Evolutionary conservation across 441 rosid species (phyloP), one percentile per base, ranked within the genome.

Genomic region (Gossypium lobatum): DNA sequence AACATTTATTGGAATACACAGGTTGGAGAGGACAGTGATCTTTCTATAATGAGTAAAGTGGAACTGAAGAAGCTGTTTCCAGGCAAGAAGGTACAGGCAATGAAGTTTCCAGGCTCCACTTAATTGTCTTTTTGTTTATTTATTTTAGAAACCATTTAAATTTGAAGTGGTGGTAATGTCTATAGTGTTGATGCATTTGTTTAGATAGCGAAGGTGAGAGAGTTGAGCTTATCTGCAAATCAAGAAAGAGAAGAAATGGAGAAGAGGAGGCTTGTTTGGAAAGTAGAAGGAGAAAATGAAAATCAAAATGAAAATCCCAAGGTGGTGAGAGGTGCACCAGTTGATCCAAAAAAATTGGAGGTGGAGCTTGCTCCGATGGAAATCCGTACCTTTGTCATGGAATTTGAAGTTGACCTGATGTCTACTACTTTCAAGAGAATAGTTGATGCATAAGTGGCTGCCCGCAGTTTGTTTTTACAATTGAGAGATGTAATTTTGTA

Each of bases 331-430:
- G 99, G 99, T 52, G 80, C 82, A 54, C 80, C 85, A 0, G 77
- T 93, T 8, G 92, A 95, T 78, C 88, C 91, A 4, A 62, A 55
- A 4, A 66, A 86, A 77, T 80, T 95, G 78, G 89, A 84, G 73
- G 96, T 89, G 61, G 93, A 93, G 79, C 95, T 95, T 74, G 88
- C 89, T 66, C 99, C 96, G 0, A 93, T 93, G 98, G 98, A 95
- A 82, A 93, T 95, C 52, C 88, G 99, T 17, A 95, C 99, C 45
- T 95, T 95, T 63, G 18, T 91, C 50, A 74, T 95, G 16, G 74
- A 85, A 61, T 83, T 91, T 16, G 80, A 69, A 75, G 52, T 23
- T 18, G 1, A 59, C n/a, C 64, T 25, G 37, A 25, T 59, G 64
- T 11, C 64, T 59, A 25, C 17, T 8, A 31, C 64, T 18, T 48